phyloP scores from a whole-genome alignment of 495 filamentous ascomycete species.

The Glonium stellatum region DNA sequence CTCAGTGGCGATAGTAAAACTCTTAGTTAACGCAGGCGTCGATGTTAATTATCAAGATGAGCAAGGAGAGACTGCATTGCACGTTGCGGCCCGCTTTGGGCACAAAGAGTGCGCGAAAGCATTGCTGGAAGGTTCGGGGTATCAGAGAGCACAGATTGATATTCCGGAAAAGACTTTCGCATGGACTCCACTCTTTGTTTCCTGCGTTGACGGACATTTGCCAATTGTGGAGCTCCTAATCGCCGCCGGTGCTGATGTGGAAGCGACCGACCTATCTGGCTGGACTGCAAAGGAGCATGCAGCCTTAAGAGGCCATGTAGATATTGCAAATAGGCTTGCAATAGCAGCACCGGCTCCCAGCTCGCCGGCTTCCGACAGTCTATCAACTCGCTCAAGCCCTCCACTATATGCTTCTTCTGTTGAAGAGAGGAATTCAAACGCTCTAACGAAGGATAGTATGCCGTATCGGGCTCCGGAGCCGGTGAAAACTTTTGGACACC shows the following conservation, averaged over 20 bases:
- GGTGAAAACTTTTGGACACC: slow-evolving; percentile 91
- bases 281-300: slow-evolving; percentile 96
- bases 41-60: slow-evolving; percentile 92
- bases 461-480: slow-evolving; percentile 52
- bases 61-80: slow-evolving; percentile 86
- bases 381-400: slow-evolving; percentile 22
- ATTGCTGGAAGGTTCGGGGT: slow-evolving; percentile 59
- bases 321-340: slow-evolving; percentile 63
- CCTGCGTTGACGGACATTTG: slow-evolving; percentile 78
- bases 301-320: slow-evolving; percentile 75
- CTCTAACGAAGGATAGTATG: slow-evolving; percentile 35
- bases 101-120: slow-evolving; percentile 71
- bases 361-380: slow-evolving; percentile 43
- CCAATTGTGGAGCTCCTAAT: slow-evolving; percentile 63
- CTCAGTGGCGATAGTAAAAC: slow-evolving; percentile 70
- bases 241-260: slow-evolving; percentile 65
- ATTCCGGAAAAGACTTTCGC: slow-evolving; percentile 75
- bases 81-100: slow-evolving; percentile 84
- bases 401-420: slow-evolving; percentile 41
- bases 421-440: slow-evolving; percentile 48
- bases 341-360: slow-evolving; percentile 42
- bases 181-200: slow-evolving; percentile 90
- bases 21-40: slow-evolving; percentile 83
- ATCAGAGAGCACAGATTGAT: slow-evolving; percentile 69
- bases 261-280: slow-evolving; percentile 71